Base-by-base conservation (phyloP, 169 alveolate genomes). In the Fabrea salina region DNA sequence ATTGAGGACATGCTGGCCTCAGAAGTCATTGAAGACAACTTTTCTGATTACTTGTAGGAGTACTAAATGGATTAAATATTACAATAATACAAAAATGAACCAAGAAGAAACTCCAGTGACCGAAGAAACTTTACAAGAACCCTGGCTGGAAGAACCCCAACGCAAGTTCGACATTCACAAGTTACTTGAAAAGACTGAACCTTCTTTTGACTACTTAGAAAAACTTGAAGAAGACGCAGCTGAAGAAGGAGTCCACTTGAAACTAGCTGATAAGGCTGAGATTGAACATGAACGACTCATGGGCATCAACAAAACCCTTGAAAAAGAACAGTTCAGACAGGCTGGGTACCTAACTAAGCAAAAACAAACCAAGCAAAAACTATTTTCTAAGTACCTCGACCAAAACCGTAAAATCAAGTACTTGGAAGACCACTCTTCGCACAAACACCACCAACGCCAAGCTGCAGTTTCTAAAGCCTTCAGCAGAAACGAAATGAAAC, bases 401-500 rank as follows among this genome's bases (percentile, higher is more conserved):
- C 74, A 61, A 35, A 27, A 32, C 2, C n/a, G 3, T 16, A 27
- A 16, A 61, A n/a, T n/a, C 50, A 27, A 61, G 25, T 16, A 27
- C 25, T 33, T 61, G 19, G 32, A 61, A 61, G 74, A 61, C 43
- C 16, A 61, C 39, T 61, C 74, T 1, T 47, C 74, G 0, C 74
- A 61, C 32, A 13, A 13, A 11, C 74, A 61, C 39, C 74, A 61
- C n/a, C 74, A n/a, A 37, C 44, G 50, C 7, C 74, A 61, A 37
- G 50, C 39, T 16, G 51, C 11, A 11, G 50, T 61, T 1, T 61
- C 74, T 0, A 61, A 61, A 37, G 50, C 32, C 25, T 61, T 25
- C 2, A 27, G 74, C 11, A 13, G 49, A 13, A 27, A 61, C 32
- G 74, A 61, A 35, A 8, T 61, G 27, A 30, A 27, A 33, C 41